Evolutionary conservation across 441 rosid genomes (phyloP), one percentile per base, ranked within the genome.

Genomic region (Jatropha multifida): DNA sequence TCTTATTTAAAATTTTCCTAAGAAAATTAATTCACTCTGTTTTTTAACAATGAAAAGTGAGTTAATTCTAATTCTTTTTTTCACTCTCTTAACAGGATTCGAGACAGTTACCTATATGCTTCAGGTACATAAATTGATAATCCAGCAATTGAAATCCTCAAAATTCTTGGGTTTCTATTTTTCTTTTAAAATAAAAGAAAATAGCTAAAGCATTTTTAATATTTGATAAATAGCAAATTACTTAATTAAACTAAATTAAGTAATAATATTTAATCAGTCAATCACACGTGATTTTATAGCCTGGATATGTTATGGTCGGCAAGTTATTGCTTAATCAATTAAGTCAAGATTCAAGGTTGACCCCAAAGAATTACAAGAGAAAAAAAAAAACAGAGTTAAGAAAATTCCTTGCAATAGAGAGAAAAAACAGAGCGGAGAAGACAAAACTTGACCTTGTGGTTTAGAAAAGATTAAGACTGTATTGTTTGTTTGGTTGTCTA

Each of bases 91-190:
- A n/a, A 74, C 93, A 93, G 97, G 97, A 63, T 94, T 94, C 79
- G 98, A 94, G 83, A 94, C 98, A 1, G 96, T 94, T 61, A 94
- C 98, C 72, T 94, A 94, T 78, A 92, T 94, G 98, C 74, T 92
- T 73, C 93, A 94, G 98, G 98, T 94, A 90, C 7, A 55, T 42
- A 54, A 68, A 20, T 74, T 65, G 54, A 66, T 73, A 23, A 69
- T 32, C 26, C 7, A 23, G 23, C 8, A 23, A 41, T 37, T 17
- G 12, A 48, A 48, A 48, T 4, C 6, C 14, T 69, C 18, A 10
- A 5, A 0, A 18, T 54, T 10, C 0, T 66, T 23, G 37, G 5
- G 41, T 70, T 1, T 41, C 23, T 54, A 3, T 32, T 40, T 17
- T 10, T 20, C 37, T 44, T 44, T n/a, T 67, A 9, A 67, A 46